A percentile compares a stretch with the other conserved stretches of the same genome.
phyloP scores from a whole-genome alignment of 2,329 filamentous ascomycete species.

The Ascosphaera pollenicola region DNA sequence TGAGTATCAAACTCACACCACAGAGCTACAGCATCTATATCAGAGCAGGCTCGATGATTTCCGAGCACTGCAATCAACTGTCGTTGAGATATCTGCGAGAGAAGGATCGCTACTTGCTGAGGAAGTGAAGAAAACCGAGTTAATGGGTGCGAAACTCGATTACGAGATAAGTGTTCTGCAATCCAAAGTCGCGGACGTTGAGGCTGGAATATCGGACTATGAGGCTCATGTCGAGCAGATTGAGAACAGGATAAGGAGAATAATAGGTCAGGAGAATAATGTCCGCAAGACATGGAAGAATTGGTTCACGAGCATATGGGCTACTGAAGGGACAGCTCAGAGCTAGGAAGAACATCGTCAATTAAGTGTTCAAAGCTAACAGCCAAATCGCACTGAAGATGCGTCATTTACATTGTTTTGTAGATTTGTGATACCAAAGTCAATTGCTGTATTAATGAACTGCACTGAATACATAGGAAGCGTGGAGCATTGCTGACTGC shows the following conservation, averaged over 20 bases:
- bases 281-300: no score
- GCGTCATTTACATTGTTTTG: no score
- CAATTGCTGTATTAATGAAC: no score
- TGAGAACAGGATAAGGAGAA: constrained; percentile 38
- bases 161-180: constrained; percentile 73
- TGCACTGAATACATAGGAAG: no score
- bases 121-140: constrained; percentile 55
- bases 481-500: no score
- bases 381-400: no score
- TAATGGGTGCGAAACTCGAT: constrained; percentile 63
- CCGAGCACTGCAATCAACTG: constrained; percentile 41
- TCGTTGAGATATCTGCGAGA: constrained; percentile 44
- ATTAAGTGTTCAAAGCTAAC: no score
- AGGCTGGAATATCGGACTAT: constrained; percentile 60
- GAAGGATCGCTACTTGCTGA: constrained; percentile 50
- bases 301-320: no score
- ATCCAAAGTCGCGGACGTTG: constrained; percentile 65
- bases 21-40: constrained; percentile 45
- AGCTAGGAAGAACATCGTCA: no score
- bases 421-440: no score
- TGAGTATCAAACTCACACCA: constrained; percentile 38
- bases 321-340: no score
- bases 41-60: constrained; percentile 49
- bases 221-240: constrained; percentile 55
- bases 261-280: constrained; percentile 41